Base-by-base conservation (phyloP, 805 yeast genomes). In the Millerozyma miso region DNA sequence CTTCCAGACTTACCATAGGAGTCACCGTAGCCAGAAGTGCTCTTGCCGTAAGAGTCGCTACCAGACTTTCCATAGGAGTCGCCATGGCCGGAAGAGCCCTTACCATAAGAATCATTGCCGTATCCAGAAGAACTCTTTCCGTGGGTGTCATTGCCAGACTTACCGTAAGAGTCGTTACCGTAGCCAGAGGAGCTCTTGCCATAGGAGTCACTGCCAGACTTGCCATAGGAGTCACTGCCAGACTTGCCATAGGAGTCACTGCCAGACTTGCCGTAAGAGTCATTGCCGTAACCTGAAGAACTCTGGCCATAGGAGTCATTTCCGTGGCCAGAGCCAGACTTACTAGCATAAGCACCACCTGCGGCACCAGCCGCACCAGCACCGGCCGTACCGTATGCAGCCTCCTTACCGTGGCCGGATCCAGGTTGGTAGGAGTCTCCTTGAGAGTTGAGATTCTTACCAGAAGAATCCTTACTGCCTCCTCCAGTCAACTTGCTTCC, bases 401-500 rank as follows among this genome's bases (percentile, higher is more conserved):
- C 23, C 37, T 35, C 7, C 10, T 37, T 29, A 17, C 43, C 47
- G 23, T 37, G 33, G 31, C 39, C 48, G 18, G 45, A 43, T 37
- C 40, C 45, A 29, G 44, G 48, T 18, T 43, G 46, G 37, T 49
- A 46, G 14, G 46, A 33, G 33, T 44, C 48, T 2, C 41, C 41
- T 4, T 40, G 39, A 33, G 49, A 33, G 18, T 35, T 41, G 16
- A 38, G 4, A 23, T 39, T 15, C 5, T 38, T 44, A 29, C 47
- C 43, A 19, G 44, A 32, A 37, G 48, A 38, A 15, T 33, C 41
- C 23, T 45, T 33, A 37, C 39, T 43, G n/a, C 49, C 52, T 31
- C 56, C 54, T 31, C 59, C 56, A 15, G 38, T 38, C 20, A 41
- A 51, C 40, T 56, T 53, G 36, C 58, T 42, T 14, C 70, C 71